A percentile compares a stretch with the other conserved stretches of the same genome.
Evolutionary conservation across 495 filamentous ascomycete genomes (phyloP).

Genomic region (Penicillium paxilli): DNA sequence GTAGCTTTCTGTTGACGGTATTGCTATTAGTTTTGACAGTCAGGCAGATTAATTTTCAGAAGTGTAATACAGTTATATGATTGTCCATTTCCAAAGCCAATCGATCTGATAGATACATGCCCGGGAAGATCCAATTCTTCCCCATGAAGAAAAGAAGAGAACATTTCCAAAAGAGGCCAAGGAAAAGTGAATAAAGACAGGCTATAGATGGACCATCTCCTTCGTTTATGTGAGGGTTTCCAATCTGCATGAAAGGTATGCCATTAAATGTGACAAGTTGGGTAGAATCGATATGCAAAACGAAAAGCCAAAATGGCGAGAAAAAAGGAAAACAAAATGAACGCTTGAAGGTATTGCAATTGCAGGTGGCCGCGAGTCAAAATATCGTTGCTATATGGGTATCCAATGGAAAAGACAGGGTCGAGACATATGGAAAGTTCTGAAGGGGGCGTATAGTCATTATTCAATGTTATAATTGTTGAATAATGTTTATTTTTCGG

Average conservation of each 20-base stretch:
- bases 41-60: no score
- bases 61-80: no score
- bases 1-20: no score
- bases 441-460: not conserved
- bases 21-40: no score
- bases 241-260: conserved; percentile 7
- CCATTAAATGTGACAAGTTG: conserved; percentile 1
- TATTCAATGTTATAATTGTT: not conserved
- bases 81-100: not conserved
- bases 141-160: conserved; percentile 1
- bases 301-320: no score
- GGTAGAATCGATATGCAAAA: not conserved
- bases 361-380: not conserved
- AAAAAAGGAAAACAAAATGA: conserved; percentile 5
- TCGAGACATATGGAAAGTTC: conserved; percentile 27
- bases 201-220: conserved; percentile 7
- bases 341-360: not conserved
- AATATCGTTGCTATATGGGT: conserved; percentile 33
- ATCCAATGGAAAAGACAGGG: conserved; percentile 39
- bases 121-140: not conserved
- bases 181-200: not conserved
- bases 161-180: not conserved
- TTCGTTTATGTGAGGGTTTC: conserved; percentile 30
- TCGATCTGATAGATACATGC: not conserved
- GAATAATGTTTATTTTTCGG: conserved; percentile 3